Evolutionary conservation across 768 basidiomycete genomes (phyloP), one percentile per base, ranked within the genome.

Genomic region (Tulasnella sp.): DNA sequence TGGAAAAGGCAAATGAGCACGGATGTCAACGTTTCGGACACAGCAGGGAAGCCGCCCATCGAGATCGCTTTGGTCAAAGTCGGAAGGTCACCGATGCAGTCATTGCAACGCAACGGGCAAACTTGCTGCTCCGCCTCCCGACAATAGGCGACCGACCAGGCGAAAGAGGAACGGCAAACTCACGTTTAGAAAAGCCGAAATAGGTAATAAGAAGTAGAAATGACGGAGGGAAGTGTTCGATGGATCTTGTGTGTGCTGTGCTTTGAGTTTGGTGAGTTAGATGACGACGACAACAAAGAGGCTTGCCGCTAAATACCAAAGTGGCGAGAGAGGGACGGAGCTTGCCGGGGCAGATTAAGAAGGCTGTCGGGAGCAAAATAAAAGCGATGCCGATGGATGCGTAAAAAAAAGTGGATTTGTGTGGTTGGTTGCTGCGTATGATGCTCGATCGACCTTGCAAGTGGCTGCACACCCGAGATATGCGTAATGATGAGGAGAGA

Each of bases 91-190:
- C 58, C 27, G 8, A 62, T 4, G n/a, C n/a, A 34, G 58, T n/a
- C 58, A 34, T 34, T 8, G 48, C 48, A 24, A 48, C 48, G 58
- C 27, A 62, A 62, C 31, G 58, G n/a, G n/a, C n/a, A n/a, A n/a
- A n/a, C 62, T 68, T 68, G 62, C 52, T 40, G 52, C 6, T n/a
- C 62, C 62, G 62, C 62, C 62, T 68, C 62, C 62, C 62, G 62
- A 68, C 62, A 34, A 1, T 68, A 6, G 34, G 34, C 24, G 27
- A 68, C 31, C 1, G 16, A 31, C 62, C 62, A 68, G 62, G 62
- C 62, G 62, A 36, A 68, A 10, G 62, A 31, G 62, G 62, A 68
- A 68, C 62, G 62, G 31, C 10, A 68, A 68, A 68, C 62, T 68
- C 62, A 68, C 62, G 31, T 16, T 68, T 27, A 31, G 24, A 68